Conservation (phyloP, 768 basidiomycete species). For the Rhodotorula taiwanensis region DNA sequence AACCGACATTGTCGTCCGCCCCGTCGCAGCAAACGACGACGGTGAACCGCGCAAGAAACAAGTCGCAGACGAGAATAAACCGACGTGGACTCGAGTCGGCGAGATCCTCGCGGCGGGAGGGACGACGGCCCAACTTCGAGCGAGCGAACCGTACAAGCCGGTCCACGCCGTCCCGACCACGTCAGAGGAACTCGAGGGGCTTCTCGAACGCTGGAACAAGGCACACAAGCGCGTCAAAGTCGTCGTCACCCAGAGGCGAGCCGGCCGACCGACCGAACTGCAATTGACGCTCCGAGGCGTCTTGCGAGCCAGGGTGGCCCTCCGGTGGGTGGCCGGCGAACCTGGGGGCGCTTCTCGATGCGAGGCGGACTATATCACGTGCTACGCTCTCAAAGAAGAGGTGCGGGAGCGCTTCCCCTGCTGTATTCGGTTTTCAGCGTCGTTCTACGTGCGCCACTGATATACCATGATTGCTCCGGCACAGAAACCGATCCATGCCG, state of each 20-base stretch:
- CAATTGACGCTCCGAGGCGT: not conserved
- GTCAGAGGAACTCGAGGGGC: not conserved
- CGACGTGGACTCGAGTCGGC: not conserved
- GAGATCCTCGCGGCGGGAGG: not conserved
- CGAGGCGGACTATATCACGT: slow-evolving; percentile 5
- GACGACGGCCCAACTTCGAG: not conserved
- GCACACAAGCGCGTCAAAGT: not conserved
- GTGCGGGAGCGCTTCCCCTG: not conserved
- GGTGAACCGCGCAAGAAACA: too few species aligned
- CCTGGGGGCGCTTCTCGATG: not conserved
- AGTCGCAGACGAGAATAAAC: too few species aligned
- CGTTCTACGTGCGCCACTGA: too few species aligned
- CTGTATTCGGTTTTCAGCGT: too few species aligned
- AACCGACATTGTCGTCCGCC: slow-evolving; percentile 2
- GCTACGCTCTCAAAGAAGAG: slow-evolving; percentile 7
- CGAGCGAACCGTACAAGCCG: not conserved
- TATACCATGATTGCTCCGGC: not conserved
- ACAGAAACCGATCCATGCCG: slow-evolving; percentile 14
- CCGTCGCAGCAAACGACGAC: not conserved
- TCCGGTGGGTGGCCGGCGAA: slow-evolving; percentile 5
- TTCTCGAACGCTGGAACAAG: not conserved
- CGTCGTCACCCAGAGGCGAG: too few species aligned
- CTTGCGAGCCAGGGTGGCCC: not conserved
- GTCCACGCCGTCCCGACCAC: not conserved
- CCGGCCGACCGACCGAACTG: not conserved